These are phyloP conservation scores for Clathrus columnatus DNA, from an alignment of 768 basidiomycete species.

Conservation along the genomic window DNA sequence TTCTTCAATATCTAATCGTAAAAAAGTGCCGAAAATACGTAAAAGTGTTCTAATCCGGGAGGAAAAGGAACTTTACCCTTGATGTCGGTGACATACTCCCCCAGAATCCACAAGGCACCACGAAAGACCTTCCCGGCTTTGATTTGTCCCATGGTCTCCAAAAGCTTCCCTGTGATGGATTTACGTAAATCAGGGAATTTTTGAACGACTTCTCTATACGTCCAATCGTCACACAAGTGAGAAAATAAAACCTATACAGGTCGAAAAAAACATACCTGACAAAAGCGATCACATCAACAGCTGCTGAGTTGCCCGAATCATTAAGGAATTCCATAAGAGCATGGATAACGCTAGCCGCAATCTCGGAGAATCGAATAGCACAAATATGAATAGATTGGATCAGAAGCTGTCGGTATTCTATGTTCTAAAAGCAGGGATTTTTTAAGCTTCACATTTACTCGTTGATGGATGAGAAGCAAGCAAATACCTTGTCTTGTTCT, in stretches of 20 bases:
- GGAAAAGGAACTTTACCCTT: slow-evolving; percentile 19
- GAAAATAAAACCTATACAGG: not conserved
- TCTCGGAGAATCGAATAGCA: slow-evolving; percentile 93
- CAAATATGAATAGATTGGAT: slow-evolving; percentile 97
- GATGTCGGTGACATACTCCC: slow-evolving; percentile 72
- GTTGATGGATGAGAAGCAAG: too few species aligned
- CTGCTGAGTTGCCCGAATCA: slow-evolving; percentile 90
- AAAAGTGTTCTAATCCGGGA: not conserved
- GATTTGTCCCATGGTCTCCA: slow-evolving; percentile 72
- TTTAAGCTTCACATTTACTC: too few species aligned
- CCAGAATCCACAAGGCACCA: slow-evolving; percentile 96
- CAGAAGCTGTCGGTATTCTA: slow-evolving; percentile 91
- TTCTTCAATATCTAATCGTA: slow-evolving; percentile 48
- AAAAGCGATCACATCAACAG: slow-evolving; percentile 88
- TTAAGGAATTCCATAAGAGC: slow-evolving; percentile 91
- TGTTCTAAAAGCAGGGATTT: slow-evolving; percentile 51
- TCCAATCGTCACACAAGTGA: not conserved
- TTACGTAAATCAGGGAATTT: slow-evolving; percentile 85
- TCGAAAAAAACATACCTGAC: slow-evolving; percentile 47
- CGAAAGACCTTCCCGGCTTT: slow-evolving; percentile 96
- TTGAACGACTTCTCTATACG: slow-evolving; percentile 81
- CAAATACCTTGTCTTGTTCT: slow-evolving; percentile 79
- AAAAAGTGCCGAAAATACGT: not conserved
- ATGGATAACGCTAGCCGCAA: slow-evolving; percentile 91
- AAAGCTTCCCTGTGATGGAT: slow-evolving; percentile 79